These are phyloP conservation scores for Pichia ethanolica DNA, from an alignment of 805 yeast genomes.

Conservation along the genomic window DNA sequence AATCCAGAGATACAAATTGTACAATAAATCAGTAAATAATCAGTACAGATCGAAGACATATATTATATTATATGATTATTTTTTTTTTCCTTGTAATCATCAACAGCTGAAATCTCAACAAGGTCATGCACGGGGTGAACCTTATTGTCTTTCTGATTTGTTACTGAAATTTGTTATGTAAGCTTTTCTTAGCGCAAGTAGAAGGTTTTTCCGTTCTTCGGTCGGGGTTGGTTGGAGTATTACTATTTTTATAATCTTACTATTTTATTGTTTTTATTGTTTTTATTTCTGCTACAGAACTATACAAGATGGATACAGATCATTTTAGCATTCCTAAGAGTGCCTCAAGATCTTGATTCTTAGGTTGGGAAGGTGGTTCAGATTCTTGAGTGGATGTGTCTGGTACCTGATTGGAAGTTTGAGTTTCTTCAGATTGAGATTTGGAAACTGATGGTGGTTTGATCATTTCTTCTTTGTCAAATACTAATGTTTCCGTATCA, in stretches of 20 bases:
- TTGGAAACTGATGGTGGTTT: background rate
- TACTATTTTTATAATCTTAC: background rate
- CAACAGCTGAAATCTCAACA: background rate
- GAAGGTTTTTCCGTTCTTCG: background rate
- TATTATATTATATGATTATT: too few relatives aligned
- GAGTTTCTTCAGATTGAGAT: background rate
- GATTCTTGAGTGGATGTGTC: too few relatives aligned
- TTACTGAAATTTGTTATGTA: too few relatives aligned
- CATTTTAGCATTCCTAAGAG: slow-evolving; percentile 1
- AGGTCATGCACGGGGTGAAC: background rate
- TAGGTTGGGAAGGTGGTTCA: too few relatives aligned
- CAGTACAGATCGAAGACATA: too few relatives aligned
- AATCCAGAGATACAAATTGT: too few relatives aligned
- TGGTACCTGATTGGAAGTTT: background rate
- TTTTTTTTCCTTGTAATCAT: background rate
- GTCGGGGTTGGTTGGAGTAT: background rate
- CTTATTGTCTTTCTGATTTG: too few relatives aligned
- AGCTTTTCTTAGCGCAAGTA: too few relatives aligned
- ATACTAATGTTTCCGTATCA: slow-evolving; percentile 3
- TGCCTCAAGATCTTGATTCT: background rate
- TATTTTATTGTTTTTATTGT: too few relatives aligned
- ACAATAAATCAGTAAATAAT: too few relatives aligned
- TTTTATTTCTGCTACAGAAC: background rate
- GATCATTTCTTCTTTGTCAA: background rate
- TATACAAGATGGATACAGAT: background rate